Conservation (phyloP, 371 early-diverging fungal genomes). For the Mucor indicus region DNA sequence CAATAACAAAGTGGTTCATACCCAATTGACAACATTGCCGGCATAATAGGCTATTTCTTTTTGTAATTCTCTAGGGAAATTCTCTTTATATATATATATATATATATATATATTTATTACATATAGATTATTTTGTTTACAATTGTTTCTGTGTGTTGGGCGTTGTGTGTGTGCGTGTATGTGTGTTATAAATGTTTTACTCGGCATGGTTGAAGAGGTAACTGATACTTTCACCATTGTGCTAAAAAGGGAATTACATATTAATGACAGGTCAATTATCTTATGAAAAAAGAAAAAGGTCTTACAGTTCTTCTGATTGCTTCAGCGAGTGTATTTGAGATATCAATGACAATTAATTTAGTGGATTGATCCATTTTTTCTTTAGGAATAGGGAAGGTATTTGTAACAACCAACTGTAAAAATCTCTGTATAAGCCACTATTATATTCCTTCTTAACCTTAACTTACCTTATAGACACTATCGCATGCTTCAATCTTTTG, state of each 20-base stretch:
- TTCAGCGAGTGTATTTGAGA: slow-evolving; percentile 88
- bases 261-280: background rate
- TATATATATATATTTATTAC: no score
- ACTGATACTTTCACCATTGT: slow-evolving; percentile 96
- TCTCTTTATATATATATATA: no score
- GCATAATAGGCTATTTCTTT: no score
- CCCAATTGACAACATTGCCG: no score
- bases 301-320: slow-evolving; percentile 91
- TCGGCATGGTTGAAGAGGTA: slow-evolving; percentile 74
- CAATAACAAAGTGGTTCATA: no score
- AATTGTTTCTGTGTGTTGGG: no score
- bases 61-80: no score
- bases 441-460: slow-evolving; percentile 3
- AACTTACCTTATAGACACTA: slow-evolving; percentile 76
- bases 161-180: no score
- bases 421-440: no score
- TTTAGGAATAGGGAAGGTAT: slow-evolving; percentile 86
- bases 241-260: slow-evolving; percentile 34
- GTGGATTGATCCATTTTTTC: slow-evolving; percentile 68
- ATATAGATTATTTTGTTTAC: no score
- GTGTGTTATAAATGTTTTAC: no score
- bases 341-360: slow-evolving; percentile 88
- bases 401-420: slow-evolving; percentile 82
- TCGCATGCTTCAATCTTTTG: slow-evolving; percentile 81
- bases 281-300: background rate